A percentile compares a stretch with the other conserved stretches of the same genome.
These are phyloP conservation scores for Plectosphaerella plurivora DNA, from an alignment of 2,329 filamentous ascomycete species.

Conservation along the genomic window DNA sequence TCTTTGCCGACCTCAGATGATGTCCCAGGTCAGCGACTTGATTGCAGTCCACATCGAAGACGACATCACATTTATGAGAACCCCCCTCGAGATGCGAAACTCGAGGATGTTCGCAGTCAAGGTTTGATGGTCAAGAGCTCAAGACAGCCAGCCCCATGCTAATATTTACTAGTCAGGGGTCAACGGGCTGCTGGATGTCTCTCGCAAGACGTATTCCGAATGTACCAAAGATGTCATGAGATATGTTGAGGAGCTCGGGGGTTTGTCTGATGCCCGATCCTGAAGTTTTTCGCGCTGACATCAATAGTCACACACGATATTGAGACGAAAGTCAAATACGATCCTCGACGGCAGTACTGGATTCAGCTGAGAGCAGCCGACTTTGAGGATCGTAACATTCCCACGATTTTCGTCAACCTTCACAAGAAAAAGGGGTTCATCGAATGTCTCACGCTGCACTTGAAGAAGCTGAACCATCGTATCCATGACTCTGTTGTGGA, in stretches of 20 bases:
- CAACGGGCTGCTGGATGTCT: slow-evolving; percentile 82
- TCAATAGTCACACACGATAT: slow-evolving; percentile 51
- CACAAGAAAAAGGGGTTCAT: slow-evolving; percentile 68
- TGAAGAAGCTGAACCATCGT: slow-evolving; percentile 76
- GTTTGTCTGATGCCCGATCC: slow-evolving; percentile 33
- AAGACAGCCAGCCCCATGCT: slow-evolving; percentile 8
- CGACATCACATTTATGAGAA: slow-evolving; percentile 72
- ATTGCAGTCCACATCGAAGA: slow-evolving; percentile 73
- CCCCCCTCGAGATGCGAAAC: slow-evolving; percentile 80
- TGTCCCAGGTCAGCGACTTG: slow-evolving; percentile 54
- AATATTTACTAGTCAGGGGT: slow-evolving; percentile 57
- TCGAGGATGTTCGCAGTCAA: slow-evolving; percentile 89
- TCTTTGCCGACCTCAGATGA: slow-evolving; percentile 61
- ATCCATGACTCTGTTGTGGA: slow-evolving; percentile 80
- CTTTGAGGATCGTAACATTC: slow-evolving; percentile 55
- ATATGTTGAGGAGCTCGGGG: slow-evolving; percentile 62
- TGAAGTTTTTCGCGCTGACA: background rate
- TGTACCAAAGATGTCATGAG: slow-evolving; percentile 72
- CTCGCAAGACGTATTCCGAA: slow-evolving; percentile 85
- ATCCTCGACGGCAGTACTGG: slow-evolving; percentile 75
- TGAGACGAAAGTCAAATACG: slow-evolving; percentile 66
- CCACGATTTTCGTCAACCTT: slow-evolving; percentile 72
- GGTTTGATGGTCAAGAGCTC: slow-evolving; percentile 27
- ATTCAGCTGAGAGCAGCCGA: slow-evolving; percentile 61
- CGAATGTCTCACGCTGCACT: slow-evolving; percentile 81